Base-by-base conservation (phyloP, 441 rosid genomes). In the Gossypium trilobum region DNA sequence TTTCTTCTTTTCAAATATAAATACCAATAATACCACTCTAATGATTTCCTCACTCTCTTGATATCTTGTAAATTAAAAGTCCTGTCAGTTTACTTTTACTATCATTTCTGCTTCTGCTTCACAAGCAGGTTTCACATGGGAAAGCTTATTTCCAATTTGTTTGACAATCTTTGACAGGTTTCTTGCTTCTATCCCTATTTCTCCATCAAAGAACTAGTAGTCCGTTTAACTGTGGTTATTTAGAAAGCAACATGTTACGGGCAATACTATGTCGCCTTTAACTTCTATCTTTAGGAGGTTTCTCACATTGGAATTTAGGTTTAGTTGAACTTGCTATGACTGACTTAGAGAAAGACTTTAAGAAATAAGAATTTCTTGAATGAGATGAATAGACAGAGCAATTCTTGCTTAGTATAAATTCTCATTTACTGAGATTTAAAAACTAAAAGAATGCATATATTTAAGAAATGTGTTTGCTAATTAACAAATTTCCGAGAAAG, bases 261-360 rank as follows among this genome's bases (percentile, higher is more conserved):
- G 69, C 55, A 20, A 42, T 42, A 39, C 25, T 44, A 1, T 22
- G 29, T 11, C 7, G 19, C 5, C 23, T 23, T 25, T 27, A 48
- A 67, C 39, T 13, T 44, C 39, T 25, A 14, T 4, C 57, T 67
- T 67, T 50, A 67, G 42, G 44, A 50, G 58, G 52, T 52, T 69
- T 69, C 62, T 31, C 51, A 31, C 11, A 31, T 14, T 0, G 39
- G 16, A 19, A 50, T 51, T 16, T 11, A 6, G 23, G 16, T 9
- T 68, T 46, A 25, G 6, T 68, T 16, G 8, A 50, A 68, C 1
- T 54, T 52, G 48, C 31, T 52, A 25, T 67, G 9, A 67, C 54
- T 65, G 27, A 44, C 56, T 46, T 66, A 10, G 56, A 66, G 70
- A 44, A 44, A 44, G 33, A 44, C 70, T 65, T 5, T n/a, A 65